Conservation (phyloP, 306 rosid genomes). For the Cucumis melo region DNA sequence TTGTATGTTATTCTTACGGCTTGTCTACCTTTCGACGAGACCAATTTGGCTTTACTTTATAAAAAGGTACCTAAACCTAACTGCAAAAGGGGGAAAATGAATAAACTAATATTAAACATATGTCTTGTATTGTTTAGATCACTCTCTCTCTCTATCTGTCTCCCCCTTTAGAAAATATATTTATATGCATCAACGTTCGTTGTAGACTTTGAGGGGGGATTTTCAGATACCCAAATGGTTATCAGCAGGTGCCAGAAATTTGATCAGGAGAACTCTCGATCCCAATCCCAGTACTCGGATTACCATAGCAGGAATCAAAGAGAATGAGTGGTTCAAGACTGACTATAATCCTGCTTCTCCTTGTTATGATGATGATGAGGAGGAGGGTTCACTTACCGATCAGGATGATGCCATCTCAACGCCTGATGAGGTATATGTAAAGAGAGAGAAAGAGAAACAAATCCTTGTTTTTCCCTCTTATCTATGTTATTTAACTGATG, state of each 20-base stretch:
- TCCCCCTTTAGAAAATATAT: neutral
- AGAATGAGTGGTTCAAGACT: conserved; percentile 74
- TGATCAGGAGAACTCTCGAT: conserved; percentile 70
- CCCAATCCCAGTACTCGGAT: conserved; percentile 64
- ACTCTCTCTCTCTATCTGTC: neutral
- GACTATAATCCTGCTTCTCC: conserved; percentile 45
- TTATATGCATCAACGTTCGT: neutral
- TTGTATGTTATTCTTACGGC: conserved; percentile 69
- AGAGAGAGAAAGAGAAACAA: neutral
- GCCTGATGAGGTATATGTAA: conserved; percentile 23
- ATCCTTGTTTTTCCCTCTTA: neutral
- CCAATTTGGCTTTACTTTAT: conserved; percentile 84
- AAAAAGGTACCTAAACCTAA: conserved; percentile 48
- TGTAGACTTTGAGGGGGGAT: conserved; percentile 68
- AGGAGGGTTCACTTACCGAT: conserved; percentile 32
- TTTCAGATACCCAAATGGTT: conserved; percentile 66
- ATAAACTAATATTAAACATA: neutral
- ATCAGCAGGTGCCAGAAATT: conserved; percentile 52
- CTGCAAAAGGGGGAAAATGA: neutral
- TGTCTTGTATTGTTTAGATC: neutral
- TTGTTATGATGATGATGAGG: conserved; percentile 40
- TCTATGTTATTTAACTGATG: neutral
- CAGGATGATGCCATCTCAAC: conserved; percentile 31
- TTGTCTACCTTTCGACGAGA: conserved; percentile 78
- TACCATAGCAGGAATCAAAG: conserved; percentile 52